Evolutionary conservation across 2,329 filamentous ascomycete species (phyloP).

Genomic region (Trichoderma sp.): DNA sequence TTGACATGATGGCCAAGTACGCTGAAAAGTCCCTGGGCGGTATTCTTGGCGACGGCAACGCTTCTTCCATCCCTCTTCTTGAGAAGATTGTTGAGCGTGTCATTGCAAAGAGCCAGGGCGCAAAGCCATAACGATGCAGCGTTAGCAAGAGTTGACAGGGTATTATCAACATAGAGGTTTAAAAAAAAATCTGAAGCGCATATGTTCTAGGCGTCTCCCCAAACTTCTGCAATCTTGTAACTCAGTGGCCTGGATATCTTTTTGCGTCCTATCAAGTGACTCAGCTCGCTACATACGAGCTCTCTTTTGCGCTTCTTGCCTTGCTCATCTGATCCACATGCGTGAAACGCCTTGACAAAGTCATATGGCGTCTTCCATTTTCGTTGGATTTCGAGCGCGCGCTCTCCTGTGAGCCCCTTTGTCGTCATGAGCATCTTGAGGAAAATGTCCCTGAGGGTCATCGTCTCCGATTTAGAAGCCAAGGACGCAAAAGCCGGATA

Average conservation of each 20-base stretch:
- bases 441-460: slow-evolving; percentile 74
- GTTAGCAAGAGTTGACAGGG: neutral
- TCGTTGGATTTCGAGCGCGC: slow-evolving; percentile 78
- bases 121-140: slow-evolving; percentile 32
- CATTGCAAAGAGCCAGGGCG: slow-evolving; percentile 64
- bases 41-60: slow-evolving; percentile 59
- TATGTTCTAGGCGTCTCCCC: slow-evolving; percentile 55
- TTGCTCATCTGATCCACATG: slow-evolving; percentile 53
- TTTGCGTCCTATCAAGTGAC: slow-evolving; percentile 65
- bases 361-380: slow-evolving; percentile 75
- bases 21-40: slow-evolving; percentile 87
- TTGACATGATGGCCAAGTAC: slow-evolving; percentile 85
- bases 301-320: slow-evolving; percentile 61
- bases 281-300: slow-evolving; percentile 62
- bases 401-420: slow-evolving; percentile 73
- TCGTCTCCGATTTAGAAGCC: slow-evolving; percentile 73
- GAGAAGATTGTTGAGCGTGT: slow-evolving; percentile 75
- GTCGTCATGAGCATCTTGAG: slow-evolving; percentile 88
- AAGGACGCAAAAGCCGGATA: slow-evolving; percentile 73
- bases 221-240: slow-evolving; percentile 71
- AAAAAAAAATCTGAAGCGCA: neutral
- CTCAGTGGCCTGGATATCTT: slow-evolving; percentile 69
- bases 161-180: neutral
- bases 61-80: slow-evolving; percentile 60
- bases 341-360: slow-evolving; percentile 71